Percentiles rank a stretch among this genome's conserved stretches.
phyloP scores from a whole-genome alignment of 2,329 filamentous ascomycete genomes.

The Botryotinia globosa region DNA sequence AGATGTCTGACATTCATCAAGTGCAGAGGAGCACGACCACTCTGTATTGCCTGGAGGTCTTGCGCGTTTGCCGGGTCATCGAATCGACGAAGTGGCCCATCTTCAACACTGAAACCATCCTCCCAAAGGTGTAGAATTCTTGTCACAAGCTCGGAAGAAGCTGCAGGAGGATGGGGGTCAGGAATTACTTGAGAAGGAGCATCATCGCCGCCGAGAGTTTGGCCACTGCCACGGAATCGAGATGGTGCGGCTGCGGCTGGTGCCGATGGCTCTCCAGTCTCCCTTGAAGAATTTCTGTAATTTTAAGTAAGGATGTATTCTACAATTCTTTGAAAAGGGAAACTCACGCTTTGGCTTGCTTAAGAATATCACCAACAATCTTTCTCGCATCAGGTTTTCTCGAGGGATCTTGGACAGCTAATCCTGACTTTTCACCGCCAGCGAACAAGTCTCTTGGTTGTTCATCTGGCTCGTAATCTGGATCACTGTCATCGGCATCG shows the following conservation, averaged over 20 bases:
- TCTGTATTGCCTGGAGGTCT: conserved; percentile 72
- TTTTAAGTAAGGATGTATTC: neutral
- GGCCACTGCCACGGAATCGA: conserved; percentile 67
- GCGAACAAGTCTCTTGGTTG: conserved; percentile 71
- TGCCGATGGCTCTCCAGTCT: conserved; percentile 51
- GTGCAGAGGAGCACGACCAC: conserved; percentile 71
- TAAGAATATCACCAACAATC: conserved; percentile 61
- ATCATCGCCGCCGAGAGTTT: conserved; percentile 77
- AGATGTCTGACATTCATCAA: conserved; percentile 73
- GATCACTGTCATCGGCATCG: conserved; percentile 59
- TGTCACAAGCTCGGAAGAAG: conserved; percentile 47
- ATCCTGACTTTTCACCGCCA: conserved; percentile 78
- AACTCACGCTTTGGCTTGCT: conserved; percentile 59
- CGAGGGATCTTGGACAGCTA: conserved; percentile 63
- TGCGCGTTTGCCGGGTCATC: conserved; percentile 73
- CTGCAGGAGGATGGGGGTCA: conserved; percentile 49
- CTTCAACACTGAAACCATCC: conserved; percentile 82
- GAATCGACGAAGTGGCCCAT: conserved; percentile 73
- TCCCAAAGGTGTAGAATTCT: conserved; percentile 77
- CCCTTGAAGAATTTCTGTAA: conserved; percentile 58
- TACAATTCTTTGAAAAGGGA: neutral
- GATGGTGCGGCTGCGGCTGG: conserved; percentile 46
- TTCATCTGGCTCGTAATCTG: conserved; percentile 53
- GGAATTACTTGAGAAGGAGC: conserved; percentile 66
- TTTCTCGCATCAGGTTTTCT: conserved; percentile 48